These are phyloP conservation scores for Thalassiosira allenii DNA, from an alignment of 352 stramenopile species.

Conservation along the genomic window DNA sequence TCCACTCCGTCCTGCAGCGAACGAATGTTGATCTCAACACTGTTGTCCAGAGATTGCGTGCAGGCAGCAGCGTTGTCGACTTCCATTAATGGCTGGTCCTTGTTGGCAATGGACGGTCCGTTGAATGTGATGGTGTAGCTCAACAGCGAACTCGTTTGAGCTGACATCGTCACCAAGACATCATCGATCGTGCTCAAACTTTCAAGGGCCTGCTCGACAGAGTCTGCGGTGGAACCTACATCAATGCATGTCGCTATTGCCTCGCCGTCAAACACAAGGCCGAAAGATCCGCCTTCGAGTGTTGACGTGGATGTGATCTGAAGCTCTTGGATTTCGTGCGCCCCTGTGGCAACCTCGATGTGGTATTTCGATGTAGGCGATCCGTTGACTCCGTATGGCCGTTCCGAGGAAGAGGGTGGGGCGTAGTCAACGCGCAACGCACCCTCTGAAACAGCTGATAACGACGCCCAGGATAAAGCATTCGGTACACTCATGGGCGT, in stretches of 20 bases:
- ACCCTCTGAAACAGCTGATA: conserved; percentile 40
- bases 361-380: conserved; percentile 63
- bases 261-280: conserved; percentile 56
- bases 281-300: conserved; percentile 24
- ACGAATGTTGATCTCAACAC: conserved; percentile 29
- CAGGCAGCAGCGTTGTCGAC: conserved; percentile 32
- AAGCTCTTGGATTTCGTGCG: conserved; percentile 64
- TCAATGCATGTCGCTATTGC: conserved; percentile 73
- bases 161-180: conserved; percentile 79
- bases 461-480: conserved; percentile 60
- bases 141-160: conserved; percentile 24
- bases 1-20: conserved; percentile 34
- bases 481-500: conserved; percentile 46
- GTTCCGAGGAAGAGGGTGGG: conserved; percentile 39
- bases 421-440: conserved; percentile 69
- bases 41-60: conserved; percentile 18
- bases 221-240: conserved; percentile 62
- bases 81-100: conserved; percentile 37
- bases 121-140: conserved; percentile 62
- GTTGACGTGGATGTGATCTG: conserved; percentile 45
- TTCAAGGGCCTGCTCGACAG: conserved; percentile 86
- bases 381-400: conserved; percentile 73
- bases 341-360: conserved; percentile 67
- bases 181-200: conserved; percentile 90
- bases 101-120: conserved; percentile 31